Percentiles rank a stretch among this genome's conserved stretches.
These are phyloP conservation scores for Populus nigra DNA, from an alignment of 345 rosid species.

Conservation along the genomic window DNA sequence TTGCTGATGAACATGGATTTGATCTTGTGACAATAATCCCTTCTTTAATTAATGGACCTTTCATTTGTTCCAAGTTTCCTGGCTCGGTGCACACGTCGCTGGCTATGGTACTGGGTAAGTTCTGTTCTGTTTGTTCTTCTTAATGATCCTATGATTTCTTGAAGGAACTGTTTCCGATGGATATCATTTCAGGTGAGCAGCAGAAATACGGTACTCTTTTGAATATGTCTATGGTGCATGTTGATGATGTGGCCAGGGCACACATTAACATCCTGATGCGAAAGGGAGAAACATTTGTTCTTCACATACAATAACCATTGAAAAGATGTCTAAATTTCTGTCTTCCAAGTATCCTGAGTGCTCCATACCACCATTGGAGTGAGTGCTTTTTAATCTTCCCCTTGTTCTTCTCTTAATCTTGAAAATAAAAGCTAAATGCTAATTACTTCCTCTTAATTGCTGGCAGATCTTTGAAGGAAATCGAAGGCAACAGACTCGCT, in stretches of 20 bases:
- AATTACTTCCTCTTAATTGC: not conserved
- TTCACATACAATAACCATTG: constrained; percentile 6
- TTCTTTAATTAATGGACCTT: too few species aligned
- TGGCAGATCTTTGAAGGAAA: constrained; percentile 3
- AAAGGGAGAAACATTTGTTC: constrained; percentile 47
- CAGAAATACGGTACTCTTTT: not conserved
- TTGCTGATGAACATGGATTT: too few species aligned
- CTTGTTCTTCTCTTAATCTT: not conserved
- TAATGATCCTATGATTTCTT: not conserved
- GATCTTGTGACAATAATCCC: too few species aligned
- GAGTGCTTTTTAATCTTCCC: constrained; percentile 5
- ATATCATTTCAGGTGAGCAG: not conserved
- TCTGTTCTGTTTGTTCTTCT: too few species aligned
- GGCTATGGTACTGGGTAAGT: too few species aligned
- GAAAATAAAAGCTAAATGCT: not conserved
- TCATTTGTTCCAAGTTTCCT: too few species aligned
- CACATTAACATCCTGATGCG: constrained; percentile 36
- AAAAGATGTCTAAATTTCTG: constrained; percentile 28
- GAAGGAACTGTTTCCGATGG: not conserved
- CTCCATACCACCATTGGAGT: constrained; percentile 23
- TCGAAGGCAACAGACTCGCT: not conserved
- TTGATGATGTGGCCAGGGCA: constrained; percentile 41
- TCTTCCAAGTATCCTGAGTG: constrained; percentile 31
- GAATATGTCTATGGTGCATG: constrained; percentile 25
- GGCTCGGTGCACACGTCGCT: too few species aligned